Conservation (phyloP, 345 rosid genomes). For the Aquilaria yunnanensis region DNA sequence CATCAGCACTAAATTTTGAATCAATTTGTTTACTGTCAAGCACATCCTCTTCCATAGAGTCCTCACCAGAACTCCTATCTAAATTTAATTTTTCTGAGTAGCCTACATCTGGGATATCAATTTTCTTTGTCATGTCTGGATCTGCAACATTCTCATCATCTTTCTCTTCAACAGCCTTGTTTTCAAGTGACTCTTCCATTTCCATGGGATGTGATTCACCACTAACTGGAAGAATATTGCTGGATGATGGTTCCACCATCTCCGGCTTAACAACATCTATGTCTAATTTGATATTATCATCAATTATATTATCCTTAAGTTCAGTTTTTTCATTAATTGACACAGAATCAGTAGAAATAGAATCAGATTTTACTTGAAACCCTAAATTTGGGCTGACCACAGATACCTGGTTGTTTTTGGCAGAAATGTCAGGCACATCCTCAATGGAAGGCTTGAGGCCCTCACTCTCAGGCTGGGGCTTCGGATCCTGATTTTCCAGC, state of each 20-base stretch:
- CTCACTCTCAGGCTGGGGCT: slow-evolving; percentile 34
- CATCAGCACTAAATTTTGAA: slow-evolving; percentile 51
- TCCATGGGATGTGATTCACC: slow-evolving; percentile 89
- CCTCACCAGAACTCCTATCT: slow-evolving; percentile 98
- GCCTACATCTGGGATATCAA: slow-evolving; percentile 57
- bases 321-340: slow-evolving; percentile 94
- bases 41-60: slow-evolving; percentile 90
- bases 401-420: slow-evolving; percentile 89
- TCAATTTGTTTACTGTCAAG: slow-evolving; percentile 70
- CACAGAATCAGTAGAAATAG: slow-evolving; percentile 97
- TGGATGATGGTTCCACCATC: slow-evolving; percentile 78
- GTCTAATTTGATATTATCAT: slow-evolving; percentile 97
- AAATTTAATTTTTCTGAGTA: slow-evolving; percentile 87
- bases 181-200: slow-evolving; percentile 75
- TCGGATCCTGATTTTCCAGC: slow-evolving; percentile 27
- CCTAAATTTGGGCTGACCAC: slow-evolving; percentile 96
- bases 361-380: slow-evolving; percentile 97
- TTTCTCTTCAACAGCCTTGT: slow-evolving; percentile 56
- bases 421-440: slow-evolving; percentile 46
- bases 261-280: slow-evolving; percentile 80
- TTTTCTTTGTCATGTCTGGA: slow-evolving; percentile 64
- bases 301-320: slow-evolving; percentile 91
- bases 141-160: slow-evolving; percentile 55
- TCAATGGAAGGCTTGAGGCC: slow-evolving; percentile 39
- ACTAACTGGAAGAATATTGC: slow-evolving; percentile 43